Evolutionary conservation across 208 protist genomes (phyloP), one percentile per base, ranked within the genome.

Genomic region (Acanthamoeba sp.): DNA sequence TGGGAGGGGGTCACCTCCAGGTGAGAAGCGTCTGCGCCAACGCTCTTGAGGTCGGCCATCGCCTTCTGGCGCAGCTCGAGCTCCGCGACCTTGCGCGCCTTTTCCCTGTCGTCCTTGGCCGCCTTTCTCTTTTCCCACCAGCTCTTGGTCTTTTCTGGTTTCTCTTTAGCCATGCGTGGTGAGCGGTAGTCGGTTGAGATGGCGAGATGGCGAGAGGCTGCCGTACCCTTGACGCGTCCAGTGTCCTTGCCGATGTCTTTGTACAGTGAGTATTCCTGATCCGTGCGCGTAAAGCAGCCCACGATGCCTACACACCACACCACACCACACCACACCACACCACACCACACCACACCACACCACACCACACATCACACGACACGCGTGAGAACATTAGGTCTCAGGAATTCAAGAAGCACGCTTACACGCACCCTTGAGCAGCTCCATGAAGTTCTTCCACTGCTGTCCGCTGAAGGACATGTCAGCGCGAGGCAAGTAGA

Each of bases 391-490:
- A n/a, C 55, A 62, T 62, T 27, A 62, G 12, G 55, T 62, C 22
- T 62, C 16, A 27, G 12, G 55, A 62, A 27, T 12, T 27, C 20
- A 71, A 24, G 29, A 24, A 10, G 3, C 16, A 3, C 62, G 48
- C 48, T 0, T 20, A 18, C 20, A 22, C 62, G 3, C 32, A 34
- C 62, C 84, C 38, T 90, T 90, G 52, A 90, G 48, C 34, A 90
- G 52, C 38, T 90, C 84, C 84, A 66, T 66, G 55, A 90, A 90
- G 84, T 69, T 90, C 52, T 90, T 90, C 84, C 84, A 90, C 52
- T 90, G 84, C 55, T 90, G 84, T 1, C 38, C 84, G 52, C 52
- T 90, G 55, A 71, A 90, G 50, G 42, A 69, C 20, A 90, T 18
- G 32, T 90, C 84, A 5, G 55, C 55, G 9, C 55, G 52, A 1